These are phyloP conservation scores for Brassica rapa DNA, from an alignment of 345 rosid species.

Conservation along the genomic window DNA sequence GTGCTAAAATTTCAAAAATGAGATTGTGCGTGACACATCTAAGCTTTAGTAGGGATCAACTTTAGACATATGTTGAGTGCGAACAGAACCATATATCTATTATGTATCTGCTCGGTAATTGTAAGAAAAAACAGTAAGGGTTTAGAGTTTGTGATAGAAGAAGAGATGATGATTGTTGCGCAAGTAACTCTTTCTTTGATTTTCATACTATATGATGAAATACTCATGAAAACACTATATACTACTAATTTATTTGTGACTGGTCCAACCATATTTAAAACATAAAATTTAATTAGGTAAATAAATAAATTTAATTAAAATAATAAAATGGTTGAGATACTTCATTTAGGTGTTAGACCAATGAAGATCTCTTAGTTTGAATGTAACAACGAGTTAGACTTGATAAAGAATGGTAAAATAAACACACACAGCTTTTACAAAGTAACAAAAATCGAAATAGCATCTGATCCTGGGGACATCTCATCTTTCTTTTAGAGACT, in stretches of 20 bases:
- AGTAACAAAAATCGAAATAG: slow-evolving; percentile 5
- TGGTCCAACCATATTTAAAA: background rate
- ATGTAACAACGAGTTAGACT: slow-evolving; percentile 6
- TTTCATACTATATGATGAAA: background rate
- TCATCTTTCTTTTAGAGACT: slow-evolving; percentile 50
- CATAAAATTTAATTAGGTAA: background rate
- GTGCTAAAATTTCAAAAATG: background rate
- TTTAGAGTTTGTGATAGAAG: too few relatives aligned
- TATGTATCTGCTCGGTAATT: background rate
- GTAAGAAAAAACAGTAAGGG: background rate
- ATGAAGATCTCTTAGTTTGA: background rate
- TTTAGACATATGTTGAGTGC: background rate
- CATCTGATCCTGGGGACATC: background rate
- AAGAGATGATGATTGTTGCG: slow-evolving; percentile 1
- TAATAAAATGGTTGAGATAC: background rate
- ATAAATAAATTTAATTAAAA: background rate
- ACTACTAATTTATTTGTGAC: background rate
- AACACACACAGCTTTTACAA: slow-evolving; percentile 16
- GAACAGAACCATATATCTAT: background rate
- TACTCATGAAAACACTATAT: background rate
- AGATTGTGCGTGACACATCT: background rate
- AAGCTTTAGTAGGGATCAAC: background rate
- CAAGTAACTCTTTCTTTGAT: slow-evolving; percentile 17
- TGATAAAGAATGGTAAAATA: background rate
- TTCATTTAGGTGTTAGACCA: background rate